Base-by-base conservation (phyloP, 768 basidiomycete species). In the Boletellus ananas region DNA sequence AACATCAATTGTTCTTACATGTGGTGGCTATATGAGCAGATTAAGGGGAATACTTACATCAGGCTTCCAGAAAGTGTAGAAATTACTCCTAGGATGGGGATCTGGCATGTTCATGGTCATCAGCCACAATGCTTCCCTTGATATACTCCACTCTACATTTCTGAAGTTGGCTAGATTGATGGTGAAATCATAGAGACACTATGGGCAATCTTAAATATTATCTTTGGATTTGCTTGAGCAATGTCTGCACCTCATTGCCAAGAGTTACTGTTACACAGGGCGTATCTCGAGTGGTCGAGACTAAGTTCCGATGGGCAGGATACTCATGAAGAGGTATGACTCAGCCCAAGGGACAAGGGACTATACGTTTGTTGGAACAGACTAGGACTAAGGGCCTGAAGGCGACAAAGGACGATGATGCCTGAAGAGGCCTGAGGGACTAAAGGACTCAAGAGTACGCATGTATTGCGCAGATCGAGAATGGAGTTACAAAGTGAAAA, bases 91-190 rank as follows among this genome's bases (percentile, higher is more conserved):
- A 63, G 55, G 1, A 66, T 69, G 6, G 58, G 65, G 0, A 47
- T 63, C 0, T 66, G 63, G 50, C 62, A 66, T 42, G 54, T 66
- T 0, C 65, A 67, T 43, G 66, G 45, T 1, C 39, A 40, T 40
- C 21, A 16, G 16, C 13, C 23, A 5, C 4, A 38, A 2, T 38
- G 37, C 37, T 38, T 60, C 11, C 45, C 43, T 0, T 0, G 18
- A 7, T 54, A 54, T 23, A 5, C 25, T 0, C 45, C 33, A 4
- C 25, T 27, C 8, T 27, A 4, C 8, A 27, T 27, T 27, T 8
- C 25, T 27, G 25, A 8, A 4, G 14, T 31, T 0, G 47, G 49
- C 0, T 37, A 45, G 42, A 17, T 58, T 0, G 43, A 50, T 7
- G 37, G 56, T 2, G 45, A 58, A 20, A 43, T 58, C 1, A 43